Evolutionary conservation across 352 stramenopile species (phyloP), one percentile per base, ranked within the genome.

Genomic region (Aphanomyces cochlioides): DNA sequence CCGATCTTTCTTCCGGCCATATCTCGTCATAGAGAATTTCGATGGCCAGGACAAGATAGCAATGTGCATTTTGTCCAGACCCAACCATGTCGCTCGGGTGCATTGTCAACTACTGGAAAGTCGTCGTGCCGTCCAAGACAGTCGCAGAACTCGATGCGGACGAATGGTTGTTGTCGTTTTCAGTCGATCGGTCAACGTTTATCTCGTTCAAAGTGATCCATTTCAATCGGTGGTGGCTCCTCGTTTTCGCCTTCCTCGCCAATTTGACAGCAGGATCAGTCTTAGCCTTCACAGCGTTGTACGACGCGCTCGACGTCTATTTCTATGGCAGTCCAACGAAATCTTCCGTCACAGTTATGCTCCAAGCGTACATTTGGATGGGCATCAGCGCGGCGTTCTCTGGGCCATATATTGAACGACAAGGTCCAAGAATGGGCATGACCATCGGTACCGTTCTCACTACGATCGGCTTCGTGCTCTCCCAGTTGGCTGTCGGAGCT

Each of bases 381-480:
- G 48, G 43, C 21, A 28, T 70, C 47, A 19, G n/a, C 4, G 43
- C 47, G 8, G 64, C 47, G 5, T 21, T 70, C n/a, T 19, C 53
- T 17, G 64, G 64, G 5, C 64, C 64, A 17, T 28, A 43, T 34
- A 54, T 40, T 6, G 64, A 70, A 37, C 48, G 64, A 8, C 37
- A 34, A 4, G 64, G 64, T 5, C 64, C 64, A 8, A 47, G 64
- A 7, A 61, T 21, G n/a, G 53, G 64, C 39, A 70, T 70, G 64
- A 12, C 28, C 39, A 28, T 70, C 7, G 64, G n/a, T 1, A 70
- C 43, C 3, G 19, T 41, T 4, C 21, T 70, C 15, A 17, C 38
- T 37, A 1, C 53, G 3, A 41, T 47, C 8, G 64, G 64, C 6
- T 56, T 70, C 15, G 19, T n/a, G 8, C 10, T 17, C 8, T n/a